Evolutionary conservation across 305 asterid genomes (phyloP).

Genomic region (Fraxinus greggii): DNA sequence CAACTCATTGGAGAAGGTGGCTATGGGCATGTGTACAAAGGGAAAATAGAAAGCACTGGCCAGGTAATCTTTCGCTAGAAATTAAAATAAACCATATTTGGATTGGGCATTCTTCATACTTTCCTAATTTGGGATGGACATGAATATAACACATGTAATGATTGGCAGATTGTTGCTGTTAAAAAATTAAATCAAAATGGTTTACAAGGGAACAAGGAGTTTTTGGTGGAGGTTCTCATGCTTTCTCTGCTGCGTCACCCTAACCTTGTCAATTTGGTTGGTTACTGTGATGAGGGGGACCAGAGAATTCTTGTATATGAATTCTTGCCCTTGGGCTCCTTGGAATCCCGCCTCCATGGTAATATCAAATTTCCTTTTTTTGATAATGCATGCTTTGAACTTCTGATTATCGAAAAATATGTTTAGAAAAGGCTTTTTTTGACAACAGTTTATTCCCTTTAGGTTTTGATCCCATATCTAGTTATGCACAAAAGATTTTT

Average conservation of each 20-base stretch:
- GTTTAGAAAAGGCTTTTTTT: background rate
- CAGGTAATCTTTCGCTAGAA: conserved; percentile 25
- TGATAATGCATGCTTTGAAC: background rate
- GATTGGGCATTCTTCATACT: background rate
- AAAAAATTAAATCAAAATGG: conserved; percentile 38
- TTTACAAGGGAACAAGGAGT: conserved; percentile 43
- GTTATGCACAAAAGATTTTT: background rate
- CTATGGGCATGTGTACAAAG: conserved; percentile 45
- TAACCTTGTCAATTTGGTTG: conserved; percentile 43
- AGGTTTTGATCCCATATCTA: background rate
- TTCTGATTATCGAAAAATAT: background rate
- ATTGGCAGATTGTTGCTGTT: conserved; percentile 42
- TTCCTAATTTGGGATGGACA: background rate
- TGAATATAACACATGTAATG: background rate
- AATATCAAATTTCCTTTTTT: conserved; percentile 4
- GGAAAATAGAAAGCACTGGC: conserved; percentile 27
- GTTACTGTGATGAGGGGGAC: conserved; percentile 42
- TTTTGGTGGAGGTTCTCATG: conserved; percentile 42
- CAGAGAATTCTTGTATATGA: conserved; percentile 47
- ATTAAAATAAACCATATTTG: background rate
- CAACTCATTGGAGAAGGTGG: conserved; percentile 48
- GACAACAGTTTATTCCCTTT: background rate
- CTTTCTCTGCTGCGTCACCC: conserved; percentile 41
- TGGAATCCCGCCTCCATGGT: conserved; percentile 45
- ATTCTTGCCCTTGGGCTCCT: conserved; percentile 37